Conservation (phyloP, 2,329 filamentous ascomycete species). For the Gyromitra esculenta region DNA sequence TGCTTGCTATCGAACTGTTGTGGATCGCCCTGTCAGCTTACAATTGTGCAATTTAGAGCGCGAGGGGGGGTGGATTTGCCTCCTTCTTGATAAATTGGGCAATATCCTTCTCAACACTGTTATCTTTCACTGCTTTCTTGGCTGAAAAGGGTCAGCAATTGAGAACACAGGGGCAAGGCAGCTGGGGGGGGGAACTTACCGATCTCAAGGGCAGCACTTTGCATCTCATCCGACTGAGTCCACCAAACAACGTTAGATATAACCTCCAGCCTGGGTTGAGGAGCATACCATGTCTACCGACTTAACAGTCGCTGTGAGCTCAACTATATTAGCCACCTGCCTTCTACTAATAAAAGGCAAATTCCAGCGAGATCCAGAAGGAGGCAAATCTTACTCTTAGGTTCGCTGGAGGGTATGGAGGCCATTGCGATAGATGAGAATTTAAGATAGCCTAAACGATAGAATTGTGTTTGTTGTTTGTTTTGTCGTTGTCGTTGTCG, state of each 20-base stretch:
- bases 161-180: slow-evolving; percentile 1
- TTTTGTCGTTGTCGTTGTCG: too few relatives aligned
- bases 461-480: neutral
- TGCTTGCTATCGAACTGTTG: slow-evolving; percentile 92
- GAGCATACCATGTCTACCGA: slow-evolving; percentile 94
- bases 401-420: slow-evolving; percentile 16
- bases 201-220: slow-evolving; percentile 92
- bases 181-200: slow-evolving; percentile 70
- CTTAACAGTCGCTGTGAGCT: slow-evolving; percentile 84
- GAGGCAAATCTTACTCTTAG: slow-evolving; percentile 45
- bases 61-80: slow-evolving; percentile 64
- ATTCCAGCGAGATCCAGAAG: slow-evolving; percentile 1
- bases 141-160: slow-evolving; percentile 63
- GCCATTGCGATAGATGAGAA: slow-evolving; percentile 28
- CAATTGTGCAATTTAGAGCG: neutral
- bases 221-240: slow-evolving; percentile 90
- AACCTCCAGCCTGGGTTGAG: slow-evolving; percentile 22
- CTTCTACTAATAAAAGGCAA: slow-evolving; percentile 17
- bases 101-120: slow-evolving; percentile 84
- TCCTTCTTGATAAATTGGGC: slow-evolving; percentile 95
- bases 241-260: slow-evolving; percentile 47
- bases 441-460: slow-evolving; percentile 1
- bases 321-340: slow-evolving; percentile 40
- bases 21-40: slow-evolving; percentile 48
- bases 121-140: slow-evolving; percentile 76